Conservation (phyloP, 2,329 filamentous ascomycete species). For the Sphaceloma murrayae region DNA sequence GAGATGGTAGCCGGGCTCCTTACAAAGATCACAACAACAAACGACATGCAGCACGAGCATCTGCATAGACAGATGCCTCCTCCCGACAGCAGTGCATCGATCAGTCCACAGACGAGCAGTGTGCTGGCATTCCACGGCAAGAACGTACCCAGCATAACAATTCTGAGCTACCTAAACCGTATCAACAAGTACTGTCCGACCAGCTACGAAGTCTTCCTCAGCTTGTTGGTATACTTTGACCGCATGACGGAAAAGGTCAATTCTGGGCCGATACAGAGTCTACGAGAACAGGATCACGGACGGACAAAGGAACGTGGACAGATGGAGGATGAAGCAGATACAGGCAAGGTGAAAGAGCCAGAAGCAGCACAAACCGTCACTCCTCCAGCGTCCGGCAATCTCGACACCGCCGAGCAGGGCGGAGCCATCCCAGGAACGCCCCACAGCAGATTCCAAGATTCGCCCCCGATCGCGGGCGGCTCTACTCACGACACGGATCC, state of each 20-base stretch:
- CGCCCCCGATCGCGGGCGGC: conserved; percentile 21
- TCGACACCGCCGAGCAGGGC: conserved; percentile 32
- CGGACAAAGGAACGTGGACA: background rate
- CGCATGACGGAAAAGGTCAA: conserved; percentile 97
- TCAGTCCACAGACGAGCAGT: conserved; percentile 56
- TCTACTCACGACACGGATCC: conserved; percentile 27
- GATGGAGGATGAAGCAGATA: conserved; percentile 22
- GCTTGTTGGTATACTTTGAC: conserved; percentile 92
- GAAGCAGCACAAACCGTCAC: conserved; percentile 36
- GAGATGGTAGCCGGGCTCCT: conserved; percentile 96
- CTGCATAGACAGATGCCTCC: conserved; percentile 64
- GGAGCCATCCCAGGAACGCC: conserved; percentile 29
- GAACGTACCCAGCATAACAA: conserved; percentile 94
- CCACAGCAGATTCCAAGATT: conserved; percentile 28
- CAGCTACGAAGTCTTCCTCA: conserved; percentile 95
- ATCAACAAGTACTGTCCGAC: conserved; percentile 99
- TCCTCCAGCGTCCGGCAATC: conserved; percentile 40
- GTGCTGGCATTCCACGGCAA: conserved; percentile 96
- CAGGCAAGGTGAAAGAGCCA: conserved; percentile 23
- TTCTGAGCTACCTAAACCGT: conserved; percentile 85
- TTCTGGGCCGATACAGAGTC: conserved; percentile 59
- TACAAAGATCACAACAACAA: conserved; percentile 95
- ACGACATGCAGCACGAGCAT: conserved; percentile 87
- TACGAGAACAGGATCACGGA: conserved; percentile 45
- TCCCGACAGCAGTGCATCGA: conserved; percentile 47